These are phyloP conservation scores for Conticribra guillardii DNA, from an alignment of 108 stramenopile species.

Conservation along the genomic window DNA sequence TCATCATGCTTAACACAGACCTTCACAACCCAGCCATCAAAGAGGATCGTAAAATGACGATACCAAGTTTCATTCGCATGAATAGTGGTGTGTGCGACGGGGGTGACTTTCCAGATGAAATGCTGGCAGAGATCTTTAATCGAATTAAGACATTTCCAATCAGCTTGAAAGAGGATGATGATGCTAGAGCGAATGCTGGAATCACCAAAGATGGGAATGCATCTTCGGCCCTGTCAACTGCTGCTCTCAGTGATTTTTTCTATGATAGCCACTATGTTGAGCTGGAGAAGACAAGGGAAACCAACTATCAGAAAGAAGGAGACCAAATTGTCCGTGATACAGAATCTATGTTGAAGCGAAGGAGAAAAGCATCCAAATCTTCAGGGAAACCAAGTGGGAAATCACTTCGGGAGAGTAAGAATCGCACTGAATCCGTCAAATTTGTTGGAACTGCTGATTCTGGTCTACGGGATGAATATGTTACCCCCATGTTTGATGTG, in stretches of 20 bases:
- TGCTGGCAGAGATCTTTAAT: constrained; percentile 92
- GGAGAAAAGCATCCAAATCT: constrained; percentile 48
- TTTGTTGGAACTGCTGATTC: constrained; percentile 83
- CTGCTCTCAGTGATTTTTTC: constrained; percentile 60
- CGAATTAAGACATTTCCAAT: constrained; percentile 94
- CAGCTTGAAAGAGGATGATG: constrained; percentile 96
- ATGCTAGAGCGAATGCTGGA: constrained; percentile 68
- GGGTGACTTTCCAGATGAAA: constrained; percentile 89
- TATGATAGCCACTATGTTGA: constrained; percentile 79
- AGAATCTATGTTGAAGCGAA: constrained; percentile 85
- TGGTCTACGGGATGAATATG: constrained; percentile 86
- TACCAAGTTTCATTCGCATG: constrained; percentile 92
- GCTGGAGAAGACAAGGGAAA: constrained; percentile 80
- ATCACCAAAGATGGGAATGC: constrained; percentile 36
- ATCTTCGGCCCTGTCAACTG: constrained; percentile 40
- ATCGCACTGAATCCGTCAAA: constrained; percentile 34
- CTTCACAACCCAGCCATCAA: constrained; percentile 97
- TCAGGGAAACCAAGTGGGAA: constrained; percentile 17
- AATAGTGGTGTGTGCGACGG: constrained; percentile 98
- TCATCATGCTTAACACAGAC: constrained; percentile 99
- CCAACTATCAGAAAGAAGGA: constrained; percentile 90
- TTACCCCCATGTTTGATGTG: constrained; percentile 97
- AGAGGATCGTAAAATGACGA: constrained; percentile 95
- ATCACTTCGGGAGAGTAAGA: constrained; percentile 11
- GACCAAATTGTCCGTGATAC: constrained; percentile 92